Percentiles rank a stretch among this genome's conserved stretches.
These are phyloP conservation scores for Candida mattraensis DNA, from an alignment of 805 yeast genomes.

Conservation along the genomic window DNA sequence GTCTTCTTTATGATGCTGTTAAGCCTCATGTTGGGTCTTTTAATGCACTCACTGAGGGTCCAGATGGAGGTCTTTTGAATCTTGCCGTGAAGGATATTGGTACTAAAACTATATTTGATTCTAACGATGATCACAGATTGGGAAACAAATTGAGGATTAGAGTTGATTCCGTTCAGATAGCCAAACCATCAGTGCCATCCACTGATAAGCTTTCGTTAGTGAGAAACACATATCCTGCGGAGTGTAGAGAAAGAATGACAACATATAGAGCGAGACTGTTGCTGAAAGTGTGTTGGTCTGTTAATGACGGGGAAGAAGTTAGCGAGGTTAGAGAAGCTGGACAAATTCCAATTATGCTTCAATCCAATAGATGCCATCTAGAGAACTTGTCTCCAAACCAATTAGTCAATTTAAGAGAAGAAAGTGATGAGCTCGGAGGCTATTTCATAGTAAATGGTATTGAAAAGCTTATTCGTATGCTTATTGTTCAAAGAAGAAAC, in stretches of 20 bases:
- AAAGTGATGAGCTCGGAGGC: conserved; percentile 94
- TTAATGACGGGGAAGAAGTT: conserved; percentile 83
- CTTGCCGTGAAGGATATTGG: conserved; percentile 90
- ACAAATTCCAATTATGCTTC: conserved; percentile 85
- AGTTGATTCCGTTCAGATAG: conserved; percentile 85
- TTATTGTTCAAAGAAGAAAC: conserved; percentile 95
- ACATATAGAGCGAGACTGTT: conserved; percentile 78
- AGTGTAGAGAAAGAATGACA: conserved; percentile 85
- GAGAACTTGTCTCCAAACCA: conserved; percentile 81
- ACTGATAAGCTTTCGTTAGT: conserved; percentile 73
- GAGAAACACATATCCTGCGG: conserved; percentile 79
- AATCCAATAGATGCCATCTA: conserved; percentile 88
- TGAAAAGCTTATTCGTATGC: conserved; percentile 94
- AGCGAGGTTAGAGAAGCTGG: conserved; percentile 89
- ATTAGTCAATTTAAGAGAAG: conserved; percentile 78
- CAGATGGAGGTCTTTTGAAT: conserved; percentile 80
- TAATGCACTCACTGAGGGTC: conserved; percentile 90
- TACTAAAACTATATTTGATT: conserved; percentile 78
- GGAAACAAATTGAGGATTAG: conserved; percentile 86
- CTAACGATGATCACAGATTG: conserved; percentile 60
- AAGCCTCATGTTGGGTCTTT: conserved; percentile 95
- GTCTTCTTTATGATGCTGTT: conserved; percentile 84
- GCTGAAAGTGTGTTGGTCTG: conserved; percentile 79
- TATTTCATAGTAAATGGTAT: conserved; percentile 96
- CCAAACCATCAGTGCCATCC: conserved; percentile 76